Conservation (phyloP, 1,139 yeast species). For the Protomyces macrosporus region DNA sequence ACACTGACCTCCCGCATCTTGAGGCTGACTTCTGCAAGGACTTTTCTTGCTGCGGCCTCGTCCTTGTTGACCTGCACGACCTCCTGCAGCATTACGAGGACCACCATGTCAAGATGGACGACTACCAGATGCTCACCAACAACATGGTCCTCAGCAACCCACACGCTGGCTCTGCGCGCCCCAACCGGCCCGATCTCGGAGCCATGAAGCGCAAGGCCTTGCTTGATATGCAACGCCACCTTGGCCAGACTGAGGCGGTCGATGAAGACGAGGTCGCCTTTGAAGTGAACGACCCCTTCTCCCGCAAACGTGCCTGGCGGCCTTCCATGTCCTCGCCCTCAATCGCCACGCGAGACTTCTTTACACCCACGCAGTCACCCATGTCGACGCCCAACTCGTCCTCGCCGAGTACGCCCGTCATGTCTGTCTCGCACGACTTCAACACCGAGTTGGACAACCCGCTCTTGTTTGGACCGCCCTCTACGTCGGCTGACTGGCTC, state of each 20-base stretch:
- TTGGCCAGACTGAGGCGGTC: neutral
- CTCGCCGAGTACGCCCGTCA: constrained; percentile 26
- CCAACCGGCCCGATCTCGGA: constrained; percentile 14
- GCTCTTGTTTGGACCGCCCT: constrained; percentile 26
- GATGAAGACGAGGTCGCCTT: constrained; percentile 22
- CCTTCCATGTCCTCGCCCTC: constrained; percentile 25
- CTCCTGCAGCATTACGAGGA: constrained; percentile 91
- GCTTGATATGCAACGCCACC: constrained; percentile 18
- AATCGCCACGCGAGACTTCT: constrained; percentile 28
- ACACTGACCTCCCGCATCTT: constrained; percentile 67
- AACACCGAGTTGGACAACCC: constrained; percentile 10
- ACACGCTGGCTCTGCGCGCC: constrained; percentile 27
- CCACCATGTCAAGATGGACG: constrained; percentile 65
- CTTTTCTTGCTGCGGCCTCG: constrained; percentile 90
- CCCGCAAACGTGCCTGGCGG: constrained; percentile 13
- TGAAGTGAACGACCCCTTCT: constrained; percentile 7
- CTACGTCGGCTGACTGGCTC: constrained; percentile 28
- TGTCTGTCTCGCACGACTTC: constrained; percentile 23
- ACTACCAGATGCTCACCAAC: constrained; percentile 5
- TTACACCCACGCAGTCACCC: constrained; percentile 26
- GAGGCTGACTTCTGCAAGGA: constrained; percentile 97
- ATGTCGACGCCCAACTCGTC: constrained; percentile 29
- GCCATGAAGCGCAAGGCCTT: constrained; percentile 26
- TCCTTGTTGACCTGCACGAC: constrained; percentile 88
- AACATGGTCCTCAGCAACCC: neutral